These are phyloP conservation scores for Dianthus caryophyllus DNA, from an alignment of 148 eudicot genomes.

Conservation along the genomic window DNA sequence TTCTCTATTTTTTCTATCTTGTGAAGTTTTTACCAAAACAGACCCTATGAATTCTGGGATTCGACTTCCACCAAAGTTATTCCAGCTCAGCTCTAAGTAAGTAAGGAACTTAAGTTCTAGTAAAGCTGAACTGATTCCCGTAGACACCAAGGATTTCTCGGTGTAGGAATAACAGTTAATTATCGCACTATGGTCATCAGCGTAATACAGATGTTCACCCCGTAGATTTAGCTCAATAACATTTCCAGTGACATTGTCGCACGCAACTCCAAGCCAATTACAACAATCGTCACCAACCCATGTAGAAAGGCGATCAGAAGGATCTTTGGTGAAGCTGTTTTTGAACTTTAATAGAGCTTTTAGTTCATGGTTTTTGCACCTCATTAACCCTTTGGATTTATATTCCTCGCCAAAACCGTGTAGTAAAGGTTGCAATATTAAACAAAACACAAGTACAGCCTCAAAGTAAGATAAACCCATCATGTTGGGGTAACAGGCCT, in stretches of 20 bases:
- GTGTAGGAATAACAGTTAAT: no score
- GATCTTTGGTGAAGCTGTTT: neutral
- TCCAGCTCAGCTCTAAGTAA: conserved; percentile 7
- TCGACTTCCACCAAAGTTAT: neutral
- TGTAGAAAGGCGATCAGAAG: neutral
- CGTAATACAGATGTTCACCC: neutral
- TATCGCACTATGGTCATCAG: neutral
- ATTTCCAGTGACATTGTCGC: conserved; percentile 13
- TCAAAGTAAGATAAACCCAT: neutral
- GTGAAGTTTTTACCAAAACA: no score
- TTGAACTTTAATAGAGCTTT: conserved; percentile 11
- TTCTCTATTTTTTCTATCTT: no score
- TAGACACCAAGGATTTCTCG: neutral
- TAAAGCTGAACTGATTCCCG: neutral
- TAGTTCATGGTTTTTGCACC: neutral
- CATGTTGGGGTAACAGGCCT: no score
- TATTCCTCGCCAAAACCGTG: no score
- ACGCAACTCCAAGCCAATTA: conserved; percentile 23
- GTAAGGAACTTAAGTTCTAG: neutral
- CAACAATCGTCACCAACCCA: conserved; percentile 24
- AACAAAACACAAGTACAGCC: neutral
- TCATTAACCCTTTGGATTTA: neutral
- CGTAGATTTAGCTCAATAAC: neutral
- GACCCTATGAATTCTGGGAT: conserved; percentile 7
- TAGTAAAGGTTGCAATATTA: neutral